These are phyloP conservation scores for Pyrus pyrifolia DNA, from an alignment of 306 rosid species.

Conservation along the genomic window DNA sequence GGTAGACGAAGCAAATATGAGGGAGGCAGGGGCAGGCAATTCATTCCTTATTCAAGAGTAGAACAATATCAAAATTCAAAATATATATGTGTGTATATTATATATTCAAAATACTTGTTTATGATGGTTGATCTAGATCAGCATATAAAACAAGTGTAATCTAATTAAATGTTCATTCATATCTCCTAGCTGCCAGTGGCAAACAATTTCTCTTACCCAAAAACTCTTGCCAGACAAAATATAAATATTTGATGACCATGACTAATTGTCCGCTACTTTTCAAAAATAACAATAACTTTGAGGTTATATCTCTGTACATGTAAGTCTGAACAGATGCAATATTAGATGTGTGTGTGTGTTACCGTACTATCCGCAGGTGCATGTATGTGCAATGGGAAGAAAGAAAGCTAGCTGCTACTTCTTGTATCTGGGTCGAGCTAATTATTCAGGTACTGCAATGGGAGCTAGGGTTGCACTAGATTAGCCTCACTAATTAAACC, in stretches of 20 bases:
- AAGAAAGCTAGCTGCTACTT: not conserved
- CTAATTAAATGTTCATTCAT: not conserved
- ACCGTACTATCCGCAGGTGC: not conserved
- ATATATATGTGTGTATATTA: too few species aligned
- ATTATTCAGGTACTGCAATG: not conserved
- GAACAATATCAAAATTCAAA: not conserved
- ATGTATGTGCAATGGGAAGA: not conserved
- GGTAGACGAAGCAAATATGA: not conserved
- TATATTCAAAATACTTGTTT: not conserved
- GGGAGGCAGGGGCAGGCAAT: not conserved
- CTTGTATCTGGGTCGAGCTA: not conserved
- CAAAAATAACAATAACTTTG: not conserved
- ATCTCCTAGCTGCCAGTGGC: not conserved
- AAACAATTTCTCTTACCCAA: slow-evolving; percentile 7
- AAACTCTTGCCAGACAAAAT: slow-evolving; percentile 4
- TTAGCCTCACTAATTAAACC: not conserved
- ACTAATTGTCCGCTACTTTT: slow-evolving; percentile 1
- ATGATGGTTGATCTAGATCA: not conserved
- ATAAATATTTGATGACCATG: slow-evolving; percentile 3
- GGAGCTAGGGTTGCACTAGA: not conserved
- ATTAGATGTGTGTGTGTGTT: not conserved
- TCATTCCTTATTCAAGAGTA: not conserved
- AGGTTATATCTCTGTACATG: not conserved
- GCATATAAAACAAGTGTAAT: not conserved
- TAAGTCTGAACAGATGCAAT: not conserved